These are phyloP conservation scores for Xylaria sp. DNA, from an alignment of 2,329 filamentous ascomycete species.

Conservation along the genomic window DNA sequence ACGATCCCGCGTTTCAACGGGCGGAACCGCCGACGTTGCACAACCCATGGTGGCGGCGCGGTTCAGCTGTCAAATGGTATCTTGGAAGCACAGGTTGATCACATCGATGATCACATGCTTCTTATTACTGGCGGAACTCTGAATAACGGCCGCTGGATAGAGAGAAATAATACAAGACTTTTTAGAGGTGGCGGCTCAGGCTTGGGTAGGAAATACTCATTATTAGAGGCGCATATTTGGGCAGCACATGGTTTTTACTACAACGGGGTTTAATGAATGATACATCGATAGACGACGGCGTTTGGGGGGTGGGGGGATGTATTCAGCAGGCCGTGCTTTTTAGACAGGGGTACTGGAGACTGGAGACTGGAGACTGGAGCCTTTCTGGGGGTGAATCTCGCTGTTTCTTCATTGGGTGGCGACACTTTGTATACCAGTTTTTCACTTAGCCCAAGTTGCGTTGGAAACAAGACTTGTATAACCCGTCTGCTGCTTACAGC, in stretches of 20 bases:
- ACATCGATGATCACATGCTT: background rate
- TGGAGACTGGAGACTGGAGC: too few species aligned
- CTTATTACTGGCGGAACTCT: background rate
- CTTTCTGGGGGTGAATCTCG: too few species aligned
- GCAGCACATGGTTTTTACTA: background rate
- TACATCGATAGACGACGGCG: background rate
- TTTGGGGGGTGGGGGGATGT: too few species aligned
- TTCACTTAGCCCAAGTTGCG: too few species aligned
- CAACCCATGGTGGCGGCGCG: constrained; percentile 16
- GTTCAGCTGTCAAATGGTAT: constrained; percentile 24
- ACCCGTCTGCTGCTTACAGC: too few species aligned
- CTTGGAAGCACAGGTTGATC: constrained; percentile 28
- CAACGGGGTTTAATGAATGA: background rate
- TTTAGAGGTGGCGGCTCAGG: constrained; percentile 30
- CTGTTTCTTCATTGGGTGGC: too few species aligned
- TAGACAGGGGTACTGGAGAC: too few species aligned
- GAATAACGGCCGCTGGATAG: background rate
- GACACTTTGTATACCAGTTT: too few species aligned
- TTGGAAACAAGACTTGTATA: too few species aligned
- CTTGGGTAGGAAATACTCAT: constrained; percentile 15
- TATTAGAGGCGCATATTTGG: constrained; percentile 6
- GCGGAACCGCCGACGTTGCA: constrained; percentile 2
- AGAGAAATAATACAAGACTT: constrained; percentile 2
- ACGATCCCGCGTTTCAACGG: background rate
- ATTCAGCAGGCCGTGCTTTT: too few species aligned